Evolutionary conservation across 2,329 filamentous ascomycete species (phyloP), one percentile per base, ranked within the genome.

Genomic region (Penicillium capsulatum): DNA sequence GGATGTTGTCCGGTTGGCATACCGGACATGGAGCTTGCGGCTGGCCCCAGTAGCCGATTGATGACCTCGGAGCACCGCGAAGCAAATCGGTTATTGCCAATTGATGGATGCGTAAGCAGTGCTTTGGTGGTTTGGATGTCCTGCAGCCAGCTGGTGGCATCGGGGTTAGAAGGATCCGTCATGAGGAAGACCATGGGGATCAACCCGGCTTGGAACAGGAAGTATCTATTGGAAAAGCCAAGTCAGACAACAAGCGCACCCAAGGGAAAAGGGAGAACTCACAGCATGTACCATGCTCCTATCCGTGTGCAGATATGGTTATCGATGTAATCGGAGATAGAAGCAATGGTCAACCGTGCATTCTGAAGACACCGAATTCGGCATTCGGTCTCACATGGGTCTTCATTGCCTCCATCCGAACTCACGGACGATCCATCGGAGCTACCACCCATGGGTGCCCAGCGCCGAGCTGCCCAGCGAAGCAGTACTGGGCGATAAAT

Each of bases 181-280:
- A 67, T 66, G 19, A 71, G 54, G 38, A 66, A 64, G 33, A 71
- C 64, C 19, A 68, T 61, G 3, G 67, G 67, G 31, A 70, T 68
- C 2, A 70, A 47, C 15, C 61, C 65, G 10, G 68, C 68, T 53
- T 71, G 68, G 54, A 71, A 71, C 27, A 71, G 60, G 46, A 70
- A 70, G 49, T 70, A 69, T 8, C 60, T 61, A 30, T 17, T 17
- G 43, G 30, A 27, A 0, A 26, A 19, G 20, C 45, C 37, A 49
- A 38, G 33, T 7, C 26, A 7, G 13, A 28, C 13, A 14, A 11
- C 22, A 24, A 28, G 11, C 13, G 6, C 5, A 6, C 6, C 11
- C 5, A 28, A 28, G 26, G 13, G 4, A 14, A 28, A 5, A 14
- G 26, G 11, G 6, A 24, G 22, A 24, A 54, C 58, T 27, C 58